Base-by-base conservation (phyloP, 345 rosid genomes). In the Aurinia saxatilis region DNA sequence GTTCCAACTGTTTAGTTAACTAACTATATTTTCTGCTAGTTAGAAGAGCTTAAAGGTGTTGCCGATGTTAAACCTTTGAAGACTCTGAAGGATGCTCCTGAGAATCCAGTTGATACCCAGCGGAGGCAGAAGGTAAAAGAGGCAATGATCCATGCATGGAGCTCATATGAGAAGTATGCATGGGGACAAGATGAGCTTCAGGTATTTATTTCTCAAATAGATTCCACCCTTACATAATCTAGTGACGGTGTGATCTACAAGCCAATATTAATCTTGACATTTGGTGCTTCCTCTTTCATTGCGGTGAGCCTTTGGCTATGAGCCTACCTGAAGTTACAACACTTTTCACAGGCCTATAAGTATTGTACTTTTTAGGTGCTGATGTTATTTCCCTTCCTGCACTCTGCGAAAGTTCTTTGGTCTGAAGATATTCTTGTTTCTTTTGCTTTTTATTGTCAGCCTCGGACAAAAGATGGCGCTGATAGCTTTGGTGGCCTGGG, bases 401-500 rank as follows among this genome's bases (percentile, higher is more conserved):
- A 9, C 5, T 21, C 54, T 59, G 66, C 53, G 18, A 67, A 29
- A 46, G 5, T 13, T 10, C 10, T 35, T 12, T 51, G 40, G 17
- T 45, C 69, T 63, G 58, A 63, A 48, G 13, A 35, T 21, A 7
- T 33, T 48, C 12, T 56, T 17, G 39, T 41, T 65, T 65, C 35
- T 41, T 65, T 45, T 13, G 0, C 21, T 59, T 15, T 25, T 37
- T 19, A 29, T 54, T 39, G 15, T 37, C 81, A 90, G 98, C 99
- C 98, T 12, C 96, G 84, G 41, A 59, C 96, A 35, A 84, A 77
- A 85, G 80, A 77, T 77, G 99, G 98, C 36, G 74, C 82, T 57
- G 77, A 95, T 73, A 90, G 93, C 83, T 95, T 95, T 72, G 99
- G 99, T 69, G 96, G 98, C 34, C 96, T 95, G 48, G 99, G 99